phyloP scores from a whole-genome alignment of 192 early-diverging fungal genomes.

The Coemansia sp. region DNA sequence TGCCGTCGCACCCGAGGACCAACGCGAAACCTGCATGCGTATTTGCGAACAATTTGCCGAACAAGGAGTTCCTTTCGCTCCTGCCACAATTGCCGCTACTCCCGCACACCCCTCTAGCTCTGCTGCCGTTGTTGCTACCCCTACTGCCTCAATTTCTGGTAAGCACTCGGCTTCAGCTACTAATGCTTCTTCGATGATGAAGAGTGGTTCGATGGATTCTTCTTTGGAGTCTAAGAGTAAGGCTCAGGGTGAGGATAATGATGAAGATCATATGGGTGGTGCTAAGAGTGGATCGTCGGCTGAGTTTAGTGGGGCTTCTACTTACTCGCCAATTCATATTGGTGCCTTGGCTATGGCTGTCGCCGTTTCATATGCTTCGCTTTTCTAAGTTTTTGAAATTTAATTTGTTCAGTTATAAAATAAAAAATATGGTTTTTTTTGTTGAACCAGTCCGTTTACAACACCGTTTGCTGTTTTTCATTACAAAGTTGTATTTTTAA shows the following conservation, averaged over 20 bases:
- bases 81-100: conserved; percentile 11
- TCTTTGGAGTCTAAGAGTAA: background rate
- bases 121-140: background rate
- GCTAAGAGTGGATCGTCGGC: conserved; percentile 5
- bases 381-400: conserved; percentile 1
- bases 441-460: too few species aligned
- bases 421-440: background rate
- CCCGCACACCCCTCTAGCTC: background rate
- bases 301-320: conserved; percentile 1
- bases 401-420: background rate
- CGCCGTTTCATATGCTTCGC: background rate
- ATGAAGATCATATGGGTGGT: conserved; percentile 12
- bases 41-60: conserved; percentile 38
- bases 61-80: conserved; percentile 18
- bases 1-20: conserved; percentile 22
- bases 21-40: conserved; percentile 32
- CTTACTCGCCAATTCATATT: background rate
- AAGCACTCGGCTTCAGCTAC: conserved; percentile 2
- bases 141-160: background rate
- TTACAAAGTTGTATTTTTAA: too few species aligned
- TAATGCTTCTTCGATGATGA: conserved; percentile 1
- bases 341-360: background rate
- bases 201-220: conserved; percentile 6
- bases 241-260: conserved; percentile 18
- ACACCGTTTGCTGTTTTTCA: too few species aligned